Percentiles rank a stretch among this genome's conserved stretches.
phyloP scores from a whole-genome alignment of 768 basidiomycete species.

The Collybia mongolica region DNA sequence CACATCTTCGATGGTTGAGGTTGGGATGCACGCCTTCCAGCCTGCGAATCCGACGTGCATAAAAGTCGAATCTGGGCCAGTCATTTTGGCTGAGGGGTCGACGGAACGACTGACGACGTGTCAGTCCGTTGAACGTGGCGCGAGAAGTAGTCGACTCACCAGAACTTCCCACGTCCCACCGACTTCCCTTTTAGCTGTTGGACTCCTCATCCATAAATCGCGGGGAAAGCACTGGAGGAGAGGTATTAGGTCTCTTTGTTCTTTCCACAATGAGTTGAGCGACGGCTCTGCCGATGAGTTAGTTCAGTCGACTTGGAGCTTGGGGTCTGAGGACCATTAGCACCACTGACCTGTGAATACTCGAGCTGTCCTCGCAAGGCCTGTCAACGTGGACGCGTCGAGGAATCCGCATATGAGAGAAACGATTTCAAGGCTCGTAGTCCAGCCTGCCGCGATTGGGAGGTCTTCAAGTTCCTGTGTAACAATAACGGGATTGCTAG shows the following conservation, averaged over 20 bases:
- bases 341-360: conserved; percentile 1
- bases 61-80: not conserved
- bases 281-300: not conserved
- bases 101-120: not conserved
- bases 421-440: no score
- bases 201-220: not conserved
- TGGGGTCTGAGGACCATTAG: no score
- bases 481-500: no score
- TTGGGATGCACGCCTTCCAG: not conserved
- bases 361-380: conserved; percentile 4
- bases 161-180: not conserved
- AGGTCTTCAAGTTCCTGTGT: no score
- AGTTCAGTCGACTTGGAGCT: not conserved
- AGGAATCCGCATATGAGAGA: no score
- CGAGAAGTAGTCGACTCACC: not conserved
- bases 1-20: not conserved
- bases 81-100: not conserved
- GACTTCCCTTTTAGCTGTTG: no score
- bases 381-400: not conserved
- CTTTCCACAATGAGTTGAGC: not conserved
- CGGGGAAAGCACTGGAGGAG: not conserved
- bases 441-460: no score
- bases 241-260: not conserved
- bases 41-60: not conserved
- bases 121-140: not conserved